Evolutionary conservation across 75 land plant species (phyloP), one percentile per base, ranked within the genome.

Genomic region (Pinus taeda): DNA sequence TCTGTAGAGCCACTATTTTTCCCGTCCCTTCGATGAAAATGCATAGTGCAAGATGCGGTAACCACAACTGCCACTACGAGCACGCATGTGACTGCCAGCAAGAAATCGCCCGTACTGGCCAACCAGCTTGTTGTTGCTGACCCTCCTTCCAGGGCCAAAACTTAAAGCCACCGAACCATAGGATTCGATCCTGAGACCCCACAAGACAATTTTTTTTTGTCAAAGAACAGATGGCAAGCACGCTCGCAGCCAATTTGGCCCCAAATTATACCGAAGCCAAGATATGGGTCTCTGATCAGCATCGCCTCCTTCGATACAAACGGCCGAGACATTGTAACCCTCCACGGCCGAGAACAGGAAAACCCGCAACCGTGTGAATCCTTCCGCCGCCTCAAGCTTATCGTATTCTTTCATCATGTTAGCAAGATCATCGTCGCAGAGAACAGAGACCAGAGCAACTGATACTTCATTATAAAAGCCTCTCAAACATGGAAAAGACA

Each of bases 361-460:
- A 30, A 87, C 79, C 6, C 88, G 76, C 36, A 87, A 80, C 72
- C 87, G 61, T 26, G 75, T 42, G 56, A 71, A 84, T 18, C 78
- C 83, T 49, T 86, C 88, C 42, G 37, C 39, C 9, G 78, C 70
- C 69, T 87, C 79, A 15, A 87, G 76, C 73, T 59, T 81, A 75
- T 87, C 88, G 58, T 81, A 87, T 75, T 87, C 88, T 60, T 87
- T 87, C 83, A 87, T 87, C 88, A 87, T 87, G 62, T 87, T 87
- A 18, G 75, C 75, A 3, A 87, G 66, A 74, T 87, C 88, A 42
- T 87, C 88, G 76, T 87, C 83, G 26, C 76, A 80, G 8, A 87
- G 76, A 7, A 87, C 87, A 33, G 88, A 87, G 66, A 87, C 79
- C 58, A 87, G 64, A 7, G 88, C 87, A 87, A 53, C 78, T 87